These are phyloP conservation scores for Vaccinium corymbosum DNA, from an alignment of 148 eudicot species.

Conservation along the genomic window DNA sequence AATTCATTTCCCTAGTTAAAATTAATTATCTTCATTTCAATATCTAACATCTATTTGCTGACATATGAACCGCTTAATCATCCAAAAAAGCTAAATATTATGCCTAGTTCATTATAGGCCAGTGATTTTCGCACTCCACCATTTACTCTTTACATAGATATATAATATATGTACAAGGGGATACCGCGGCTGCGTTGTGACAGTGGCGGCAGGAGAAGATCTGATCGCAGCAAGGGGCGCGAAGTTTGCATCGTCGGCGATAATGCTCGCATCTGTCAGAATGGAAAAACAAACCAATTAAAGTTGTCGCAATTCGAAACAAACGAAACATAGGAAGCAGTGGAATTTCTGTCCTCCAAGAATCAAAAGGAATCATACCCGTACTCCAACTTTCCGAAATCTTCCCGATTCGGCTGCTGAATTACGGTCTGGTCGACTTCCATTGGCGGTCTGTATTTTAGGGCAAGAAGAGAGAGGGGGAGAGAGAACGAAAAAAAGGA, in stretches of 20 bases:
- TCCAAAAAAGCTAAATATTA: neutral
- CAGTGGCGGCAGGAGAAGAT: conserved; percentile 82
- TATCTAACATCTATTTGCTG: neutral
- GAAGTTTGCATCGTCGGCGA: conserved; percentile 63
- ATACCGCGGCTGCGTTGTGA: conserved; percentile 64
- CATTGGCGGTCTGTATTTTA: conserved; percentile 16
- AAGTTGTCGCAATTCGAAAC: too few relatives aligned
- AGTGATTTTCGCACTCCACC: too few relatives aligned
- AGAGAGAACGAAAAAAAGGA: neutral
- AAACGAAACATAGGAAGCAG: neutral
- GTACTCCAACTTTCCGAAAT: conserved; percentile 39
- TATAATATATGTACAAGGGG: neutral
- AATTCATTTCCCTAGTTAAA: too few relatives aligned
- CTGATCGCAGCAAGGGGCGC: conserved; percentile 73
- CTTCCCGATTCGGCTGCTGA: conserved; percentile 14
- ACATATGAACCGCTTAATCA: neutral
- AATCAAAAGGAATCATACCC: conserved; percentile 32
- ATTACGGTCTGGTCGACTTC: conserved; percentile 20
- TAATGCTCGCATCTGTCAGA: conserved; percentile 65
- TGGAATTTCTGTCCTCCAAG: too few relatives aligned
- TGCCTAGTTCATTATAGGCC: too few relatives aligned
- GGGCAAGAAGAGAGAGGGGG: neutral
- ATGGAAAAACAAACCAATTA: neutral
- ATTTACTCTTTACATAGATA: too few relatives aligned
- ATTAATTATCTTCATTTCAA: too few relatives aligned